A percentile compares a stretch with the other conserved stretches of the same genome.
phyloP scores from a whole-genome alignment of 305 asterid genomes.

The Fraxinus dipetala region DNA sequence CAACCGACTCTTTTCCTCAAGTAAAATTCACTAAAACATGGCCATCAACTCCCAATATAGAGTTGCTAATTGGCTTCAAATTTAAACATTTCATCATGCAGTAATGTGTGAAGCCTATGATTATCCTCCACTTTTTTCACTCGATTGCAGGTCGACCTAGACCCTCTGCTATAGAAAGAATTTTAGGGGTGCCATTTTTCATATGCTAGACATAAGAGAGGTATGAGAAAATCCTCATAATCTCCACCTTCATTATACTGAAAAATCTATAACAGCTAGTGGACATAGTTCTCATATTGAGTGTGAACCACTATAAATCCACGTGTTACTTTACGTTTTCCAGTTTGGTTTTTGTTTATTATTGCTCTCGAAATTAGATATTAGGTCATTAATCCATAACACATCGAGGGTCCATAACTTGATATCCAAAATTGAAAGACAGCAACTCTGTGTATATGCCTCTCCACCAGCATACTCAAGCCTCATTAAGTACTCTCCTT shows the following conservation, averaged over 20 bases:
- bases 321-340: background rate
- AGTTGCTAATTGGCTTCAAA: background rate
- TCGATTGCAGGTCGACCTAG: background rate
- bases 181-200: background rate
- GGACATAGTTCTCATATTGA: background rate
- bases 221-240: background rate
- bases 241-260: background rate
- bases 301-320: background rate
- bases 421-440: background rate
- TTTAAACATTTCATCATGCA: background rate
- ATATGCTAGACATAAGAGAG: background rate
- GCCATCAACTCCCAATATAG: background rate
- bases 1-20: background rate
- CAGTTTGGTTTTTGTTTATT: background rate
- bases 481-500: constrained; percentile 3
- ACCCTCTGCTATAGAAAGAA: background rate
- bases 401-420: background rate
- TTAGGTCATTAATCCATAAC: background rate
- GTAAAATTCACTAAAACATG: background rate
- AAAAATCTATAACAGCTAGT: background rate
- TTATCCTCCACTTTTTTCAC: background rate
- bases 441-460: background rate
- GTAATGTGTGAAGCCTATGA: background rate
- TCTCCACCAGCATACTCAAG: constrained; percentile 2
- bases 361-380: background rate